Percentiles rank a stretch among this genome's conserved stretches.
Evolutionary conservation across 2,329 filamentous ascomycete genomes (phyloP).

Genomic region (Fulvia fulva): DNA sequence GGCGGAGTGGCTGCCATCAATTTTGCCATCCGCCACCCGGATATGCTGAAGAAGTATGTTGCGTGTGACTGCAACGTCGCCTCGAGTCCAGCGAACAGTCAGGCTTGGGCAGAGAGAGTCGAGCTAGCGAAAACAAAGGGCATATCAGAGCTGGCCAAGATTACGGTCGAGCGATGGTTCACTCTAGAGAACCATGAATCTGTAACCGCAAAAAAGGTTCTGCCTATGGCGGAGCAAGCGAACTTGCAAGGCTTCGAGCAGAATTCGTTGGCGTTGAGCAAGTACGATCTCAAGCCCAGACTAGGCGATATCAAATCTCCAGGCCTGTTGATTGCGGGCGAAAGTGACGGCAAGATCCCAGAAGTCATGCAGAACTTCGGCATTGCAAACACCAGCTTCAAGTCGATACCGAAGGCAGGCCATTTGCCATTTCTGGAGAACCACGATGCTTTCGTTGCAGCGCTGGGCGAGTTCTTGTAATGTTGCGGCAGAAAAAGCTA

Average conservation of each 20-base stretch:
- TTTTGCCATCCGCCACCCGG: conserved; percentile 64
- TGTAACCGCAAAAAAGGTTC: conserved; percentile 56
- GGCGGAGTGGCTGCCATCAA: conserved; percentile 75
- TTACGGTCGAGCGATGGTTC: conserved; percentile 76
- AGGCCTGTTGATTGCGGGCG: conserved; percentile 68
- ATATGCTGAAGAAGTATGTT: conserved; percentile 58
- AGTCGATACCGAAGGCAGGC: conserved; percentile 65
- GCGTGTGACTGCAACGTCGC: conserved; percentile 75
- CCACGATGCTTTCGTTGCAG: conserved; percentile 62
- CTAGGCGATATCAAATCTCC: conserved; percentile 55
- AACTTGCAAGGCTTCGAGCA: conserved; percentile 65
- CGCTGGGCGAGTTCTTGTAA: conserved; percentile 56
- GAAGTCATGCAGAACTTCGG: conserved; percentile 71
- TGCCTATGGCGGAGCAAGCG: conserved; percentile 66
- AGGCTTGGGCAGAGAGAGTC: conserved; percentile 75
- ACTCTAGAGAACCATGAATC: conserved; percentile 57
- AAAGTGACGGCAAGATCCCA: conserved; percentile 69
- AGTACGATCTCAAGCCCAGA: conserved; percentile 61
- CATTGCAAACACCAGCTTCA: conserved; percentile 53
- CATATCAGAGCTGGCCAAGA: conserved; percentile 55
- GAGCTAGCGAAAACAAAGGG: conserved; percentile 48
- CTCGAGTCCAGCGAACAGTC: conserved; percentile 68
- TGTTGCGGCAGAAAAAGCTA: not conserved
- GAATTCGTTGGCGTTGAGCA: conserved; percentile 66
- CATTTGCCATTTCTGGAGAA: conserved; percentile 83